Percentiles rank a stretch among this genome's conserved stretches.
Conservation (phyloP, 2,329 filamentous ascomycete genomes). For the Camillea tinctor region DNA sequence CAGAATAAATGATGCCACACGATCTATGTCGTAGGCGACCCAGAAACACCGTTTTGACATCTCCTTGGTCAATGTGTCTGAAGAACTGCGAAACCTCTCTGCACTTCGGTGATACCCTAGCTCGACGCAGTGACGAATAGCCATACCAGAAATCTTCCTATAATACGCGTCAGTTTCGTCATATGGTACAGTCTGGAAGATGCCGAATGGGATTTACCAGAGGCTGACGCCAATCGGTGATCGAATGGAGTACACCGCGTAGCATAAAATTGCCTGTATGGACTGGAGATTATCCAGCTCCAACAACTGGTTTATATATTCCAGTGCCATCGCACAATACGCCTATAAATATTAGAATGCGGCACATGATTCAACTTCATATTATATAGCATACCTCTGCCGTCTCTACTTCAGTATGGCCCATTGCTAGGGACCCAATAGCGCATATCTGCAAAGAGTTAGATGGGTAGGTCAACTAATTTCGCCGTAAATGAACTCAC, state of each 20-base stretch:
- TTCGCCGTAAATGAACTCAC: slow-evolving; percentile 8
- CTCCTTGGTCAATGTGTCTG: slow-evolving; percentile 18
- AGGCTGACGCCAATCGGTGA: slow-evolving; percentile 26
- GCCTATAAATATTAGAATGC: not conserved
- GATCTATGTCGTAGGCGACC: slow-evolving; percentile 28
- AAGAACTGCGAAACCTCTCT: slow-evolving; percentile 3
- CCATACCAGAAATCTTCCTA: slow-evolving; percentile 32
- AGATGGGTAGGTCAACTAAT: not conserved
- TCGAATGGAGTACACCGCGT: slow-evolving; percentile 32
- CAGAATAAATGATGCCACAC: slow-evolving; percentile 22
- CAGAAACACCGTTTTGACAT: slow-evolving; percentile 30
- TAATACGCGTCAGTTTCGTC: not conserved
- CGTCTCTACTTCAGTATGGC: slow-evolving; percentile 4
- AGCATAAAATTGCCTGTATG: slow-evolving; percentile 34
- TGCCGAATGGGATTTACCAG: slow-evolving; percentile 20
- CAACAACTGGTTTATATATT: slow-evolving; percentile 1
- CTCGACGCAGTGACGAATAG: slow-evolving; percentile 34
- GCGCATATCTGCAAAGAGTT: slow-evolving; percentile 23
- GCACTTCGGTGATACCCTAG: slow-evolving; percentile 32
- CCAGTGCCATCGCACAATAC: slow-evolving; percentile 1
- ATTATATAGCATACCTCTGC: slow-evolving; percentile 1
- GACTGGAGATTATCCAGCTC: slow-evolving; percentile 30
- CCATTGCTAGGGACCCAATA: slow-evolving; percentile 19
- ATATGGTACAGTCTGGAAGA: not conserved
- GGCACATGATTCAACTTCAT: not conserved